A percentile compares a stretch with the other conserved stretches of the same genome.
These are phyloP conservation scores for Globisporangium paddicum DNA, from an alignment of 352 stramenopile genomes.

Conservation along the genomic window DNA sequence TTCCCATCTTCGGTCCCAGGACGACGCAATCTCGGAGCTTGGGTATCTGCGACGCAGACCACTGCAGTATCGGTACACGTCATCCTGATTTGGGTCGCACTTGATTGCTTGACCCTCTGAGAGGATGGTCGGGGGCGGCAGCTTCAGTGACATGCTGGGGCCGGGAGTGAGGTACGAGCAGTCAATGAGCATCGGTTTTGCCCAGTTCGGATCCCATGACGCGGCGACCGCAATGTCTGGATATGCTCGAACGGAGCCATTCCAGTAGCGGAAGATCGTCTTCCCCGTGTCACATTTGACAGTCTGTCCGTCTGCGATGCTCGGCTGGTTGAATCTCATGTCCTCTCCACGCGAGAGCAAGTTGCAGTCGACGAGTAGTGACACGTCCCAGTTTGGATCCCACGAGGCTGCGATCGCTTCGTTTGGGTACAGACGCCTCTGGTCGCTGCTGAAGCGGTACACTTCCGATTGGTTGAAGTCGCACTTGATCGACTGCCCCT, in stretches of 20 bases:
- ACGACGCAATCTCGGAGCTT: conserved; percentile 12
- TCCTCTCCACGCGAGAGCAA: conserved; percentile 1
- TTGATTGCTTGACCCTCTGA: background rate
- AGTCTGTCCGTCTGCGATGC: conserved; percentile 12
- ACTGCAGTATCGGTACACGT: conserved; percentile 12
- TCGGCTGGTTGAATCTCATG: conserved; percentile 16
- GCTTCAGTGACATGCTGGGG: background rate
- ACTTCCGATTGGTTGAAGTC: background rate
- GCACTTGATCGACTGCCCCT: conserved; percentile 15
- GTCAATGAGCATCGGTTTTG: conserved; percentile 10
- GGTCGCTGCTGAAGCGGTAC: conserved; percentile 9
- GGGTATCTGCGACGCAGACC: conserved; percentile 16
- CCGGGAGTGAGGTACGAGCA: conserved; percentile 5
- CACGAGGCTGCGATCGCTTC: conserved; percentile 16
- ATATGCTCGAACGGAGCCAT: conserved; percentile 9
- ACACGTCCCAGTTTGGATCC: conserved; percentile 14
- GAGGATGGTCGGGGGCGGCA: background rate
- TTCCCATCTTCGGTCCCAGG: conserved; percentile 18
- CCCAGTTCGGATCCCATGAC: conserved; percentile 18
- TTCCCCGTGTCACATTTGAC: conserved; percentile 5
- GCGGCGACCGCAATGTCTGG: conserved; percentile 10
- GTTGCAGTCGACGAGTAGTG: conserved; percentile 14
- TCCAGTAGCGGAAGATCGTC: conserved; percentile 9
- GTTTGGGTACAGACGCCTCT: conserved; percentile 16
- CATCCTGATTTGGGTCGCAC: background rate